Percentiles rank a stretch among this genome's conserved stretches.
phyloP scores from a whole-genome alignment of 768 basidiomycete genomes.

The Mycena epipterygia region DNA sequence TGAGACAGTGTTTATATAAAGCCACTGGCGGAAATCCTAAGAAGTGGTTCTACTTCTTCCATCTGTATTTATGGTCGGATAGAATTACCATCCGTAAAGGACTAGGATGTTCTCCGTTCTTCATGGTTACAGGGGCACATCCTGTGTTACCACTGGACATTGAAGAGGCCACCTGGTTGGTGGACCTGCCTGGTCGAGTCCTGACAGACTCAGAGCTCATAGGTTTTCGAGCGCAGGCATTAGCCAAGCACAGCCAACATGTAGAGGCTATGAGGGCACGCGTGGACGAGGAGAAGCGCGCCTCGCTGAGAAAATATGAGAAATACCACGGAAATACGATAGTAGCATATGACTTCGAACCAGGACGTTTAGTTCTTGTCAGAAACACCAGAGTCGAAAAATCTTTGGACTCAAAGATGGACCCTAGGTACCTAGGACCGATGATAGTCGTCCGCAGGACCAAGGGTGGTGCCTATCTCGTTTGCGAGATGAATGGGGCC shows the following conservation, averaged over 20 bases:
- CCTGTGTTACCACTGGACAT: conserved; percentile 47
- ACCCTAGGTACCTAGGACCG: no score
- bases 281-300: conserved; percentile 21
- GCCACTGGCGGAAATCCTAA: conserved; percentile 39
- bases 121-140: conserved; percentile 47
- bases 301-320: neutral
- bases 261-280: conserved; percentile 23
- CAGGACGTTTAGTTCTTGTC: no score
- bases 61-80: conserved; percentile 52
- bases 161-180: conserved; percentile 44
- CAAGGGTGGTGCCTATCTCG: no score
- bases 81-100: conserved; percentile 40
- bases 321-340: neutral
- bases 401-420: no score
- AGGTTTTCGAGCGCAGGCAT: conserved; percentile 32
- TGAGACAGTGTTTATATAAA: conserved; percentile 41
- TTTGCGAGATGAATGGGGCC: no score
- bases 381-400: no score
- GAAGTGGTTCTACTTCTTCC: conserved; percentile 47
- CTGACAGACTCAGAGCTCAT: conserved; percentile 37
- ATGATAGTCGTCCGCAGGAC: no score
- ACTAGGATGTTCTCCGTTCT: conserved; percentile 47
- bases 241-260: conserved; percentile 36
- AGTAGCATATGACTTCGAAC: no score
- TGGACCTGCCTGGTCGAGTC: conserved; percentile 7